Evolutionary conservation across 2,329 filamentous ascomycete species (phyloP).

Genomic region (Fusarium mangiferae): DNA sequence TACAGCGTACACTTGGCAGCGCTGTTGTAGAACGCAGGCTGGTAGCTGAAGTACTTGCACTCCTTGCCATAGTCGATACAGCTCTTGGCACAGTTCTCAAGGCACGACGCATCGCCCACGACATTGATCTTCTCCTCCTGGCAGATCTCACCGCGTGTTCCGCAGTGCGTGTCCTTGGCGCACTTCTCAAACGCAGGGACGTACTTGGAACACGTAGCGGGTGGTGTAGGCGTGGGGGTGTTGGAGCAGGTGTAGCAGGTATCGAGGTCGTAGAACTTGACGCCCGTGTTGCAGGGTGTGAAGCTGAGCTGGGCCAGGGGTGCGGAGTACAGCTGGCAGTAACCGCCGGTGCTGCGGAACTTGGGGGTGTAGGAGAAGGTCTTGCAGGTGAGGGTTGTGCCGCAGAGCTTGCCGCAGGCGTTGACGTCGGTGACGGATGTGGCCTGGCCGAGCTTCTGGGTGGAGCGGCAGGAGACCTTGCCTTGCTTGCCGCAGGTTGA

Average conservation of each 20-base stretch:
- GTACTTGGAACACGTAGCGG: constrained; percentile 23
- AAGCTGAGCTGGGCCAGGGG: constrained; percentile 3
- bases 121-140: constrained; percentile 6
- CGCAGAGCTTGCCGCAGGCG: constrained; percentile 14
- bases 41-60: constrained; percentile 28
- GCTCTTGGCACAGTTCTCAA: constrained; percentile 35
- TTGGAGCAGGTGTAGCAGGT: constrained; percentile 14
- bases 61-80: constrained; percentile 15
- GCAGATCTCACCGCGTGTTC: constrained; percentile 11
- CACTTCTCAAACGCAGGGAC: constrained; percentile 20
- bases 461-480: constrained; percentile 3
- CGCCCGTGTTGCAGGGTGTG: background rate
- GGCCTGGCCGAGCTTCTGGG: constrained; percentile 8
- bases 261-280: constrained; percentile 32
- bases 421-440: background rate
- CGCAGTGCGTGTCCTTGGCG: constrained; percentile 13
- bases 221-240: background rate
- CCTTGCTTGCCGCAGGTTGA: constrained; percentile 18
- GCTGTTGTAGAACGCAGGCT: background rate
- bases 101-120: constrained; percentile 12
- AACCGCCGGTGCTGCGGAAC: background rate
- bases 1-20: constrained; percentile 31
- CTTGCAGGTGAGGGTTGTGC: constrained; percentile 9
- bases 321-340: constrained; percentile 12
- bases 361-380: constrained; percentile 16